phyloP scores from a whole-genome alignment of 352 stramenopile species.

The Pythium chondricola region DNA sequence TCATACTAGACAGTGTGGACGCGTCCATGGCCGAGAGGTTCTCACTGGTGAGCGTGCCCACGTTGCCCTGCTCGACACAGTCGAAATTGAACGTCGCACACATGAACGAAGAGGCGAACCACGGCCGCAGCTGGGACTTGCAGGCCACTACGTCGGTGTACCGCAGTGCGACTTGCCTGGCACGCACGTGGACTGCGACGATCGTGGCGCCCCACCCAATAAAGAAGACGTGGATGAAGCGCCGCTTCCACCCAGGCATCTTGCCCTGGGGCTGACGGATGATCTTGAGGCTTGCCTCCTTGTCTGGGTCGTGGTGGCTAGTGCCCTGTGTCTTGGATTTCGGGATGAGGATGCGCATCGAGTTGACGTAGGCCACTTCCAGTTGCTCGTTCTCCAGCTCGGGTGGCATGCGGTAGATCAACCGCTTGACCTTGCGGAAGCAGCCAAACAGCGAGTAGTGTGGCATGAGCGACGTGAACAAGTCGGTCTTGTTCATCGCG shows the following conservation, averaged over 20 bases:
- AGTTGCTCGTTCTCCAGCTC: slow-evolving; percentile 9
- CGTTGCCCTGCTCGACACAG: slow-evolving; percentile 21
- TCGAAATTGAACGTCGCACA: slow-evolving; percentile 32
- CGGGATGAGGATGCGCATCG: slow-evolving; percentile 10
- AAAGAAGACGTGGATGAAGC: slow-evolving; percentile 30
- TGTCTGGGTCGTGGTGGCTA: not conserved
- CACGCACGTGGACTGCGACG: slow-evolving; percentile 26
- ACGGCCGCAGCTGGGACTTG: slow-evolving; percentile 26
- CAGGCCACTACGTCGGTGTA: slow-evolving; percentile 19
- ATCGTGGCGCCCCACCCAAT: slow-evolving; percentile 23
- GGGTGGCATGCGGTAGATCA: slow-evolving; percentile 9
- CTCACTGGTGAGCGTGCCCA: slow-evolving; percentile 15
- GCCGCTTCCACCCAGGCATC: slow-evolving; percentile 19
- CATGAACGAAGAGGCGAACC: slow-evolving; percentile 25
- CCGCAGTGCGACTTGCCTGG: slow-evolving; percentile 17
- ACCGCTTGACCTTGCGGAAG: slow-evolving; percentile 11
- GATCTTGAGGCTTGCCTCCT: not conserved
- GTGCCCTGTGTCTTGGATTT: slow-evolving; percentile 7
- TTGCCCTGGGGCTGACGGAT: slow-evolving; percentile 3
- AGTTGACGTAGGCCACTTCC: slow-evolving; percentile 16
- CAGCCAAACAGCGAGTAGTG: slow-evolving; percentile 21
- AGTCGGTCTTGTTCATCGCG: slow-evolving; percentile 16
- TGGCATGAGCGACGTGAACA: slow-evolving; percentile 15
- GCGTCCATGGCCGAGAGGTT: slow-evolving; percentile 19
- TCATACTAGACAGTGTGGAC: slow-evolving; percentile 19